Evolutionary conservation across 306 rosid genomes (phyloP), one percentile per base, ranked within the genome.

Genomic region (Parietaria judaica): DNA sequence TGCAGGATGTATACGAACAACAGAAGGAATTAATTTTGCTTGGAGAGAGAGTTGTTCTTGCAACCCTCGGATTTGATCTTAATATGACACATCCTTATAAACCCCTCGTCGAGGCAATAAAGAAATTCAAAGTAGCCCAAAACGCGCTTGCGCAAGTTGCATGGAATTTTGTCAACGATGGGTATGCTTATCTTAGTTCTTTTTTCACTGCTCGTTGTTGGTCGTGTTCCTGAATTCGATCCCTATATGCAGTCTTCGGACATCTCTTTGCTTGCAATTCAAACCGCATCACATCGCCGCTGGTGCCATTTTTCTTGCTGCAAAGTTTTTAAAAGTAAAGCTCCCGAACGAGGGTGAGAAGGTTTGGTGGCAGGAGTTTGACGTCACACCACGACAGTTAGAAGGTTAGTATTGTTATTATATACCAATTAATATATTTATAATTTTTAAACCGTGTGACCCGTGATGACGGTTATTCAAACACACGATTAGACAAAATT

Each of bases 361-460:
- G 87, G 90, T 88, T 66, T 92, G 98, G 98, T 92, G 98, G 98
- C 98, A 88, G 77, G 98, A 92, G 81, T 86, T 92, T 74, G 98
- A 92, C 69, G 96, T 92, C 80, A 92, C 92, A 72, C 96, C 98
- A 68, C 96, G 98, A 72, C 96, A 92, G 72, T 84, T 92, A 94
- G 99, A 92, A 90, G 99, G 99, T 92, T 76, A 85, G 95, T 83
- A 74, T 81, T 86, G 66, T 82, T 36, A 36, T 69, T 58, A 54
- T 70, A 41, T 15, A 44, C 11, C 45, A 11, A 23, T 17, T 36
- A 44, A 43, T 31, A 31, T 41, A 8, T 23, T 23, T 23, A 23
- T 23, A 23, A 23, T 23, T 23, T 23, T 23, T 23, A 23, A 23
- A 23, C 2, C 31, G 31, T 23, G 31, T 2, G 31, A 23, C 31